Base-by-base conservation (phyloP, 2,329 filamentous ascomycete species). In the Xylaria polymorpha region DNA sequence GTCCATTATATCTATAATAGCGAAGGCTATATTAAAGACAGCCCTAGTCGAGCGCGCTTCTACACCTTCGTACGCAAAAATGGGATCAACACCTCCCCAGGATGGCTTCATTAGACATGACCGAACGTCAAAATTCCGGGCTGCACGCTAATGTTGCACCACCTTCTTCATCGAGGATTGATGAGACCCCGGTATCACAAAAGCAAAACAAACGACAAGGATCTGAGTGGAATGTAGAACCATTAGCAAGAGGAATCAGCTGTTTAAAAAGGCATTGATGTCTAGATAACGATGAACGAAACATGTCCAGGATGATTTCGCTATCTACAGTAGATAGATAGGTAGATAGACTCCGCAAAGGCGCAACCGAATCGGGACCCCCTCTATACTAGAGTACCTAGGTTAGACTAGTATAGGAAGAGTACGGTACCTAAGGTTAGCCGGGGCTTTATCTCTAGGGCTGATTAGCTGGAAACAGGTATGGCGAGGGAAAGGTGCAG, bases 291-390 rank as follows among this genome's bases (percentile, higher is more conserved):
- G 5, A 57, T 55, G 29, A 64, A 22, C 39, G 57, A 65, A 65
- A 64, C 48, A 55, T 55, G n/a, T 58, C 37, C 32, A 15, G 8
- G 18, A 53, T 9, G 37, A 62, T 37, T 44, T 71, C 71, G 72
- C 70, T 70, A 29, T 29, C 25, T 29, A 29, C 4, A n/a, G n/a
- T n/a, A n/a, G n/a, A n/a, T n/a, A n/a, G n/a, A 2, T 29, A 29
- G 2, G 3, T 29, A 29, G 25, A 29, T 29, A 53, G 51, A 58
- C 63, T 71, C 74, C 71, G 72, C 39, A 59, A 41, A 32, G 37
- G 39, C 18, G 64, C 60, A 59, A 43, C 55, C 25, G 41, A 39
- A 50, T 58, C 67, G 72, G 71, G 64, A 60, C 69, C 64, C 60
- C 56, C 20, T 25, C 41, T 64, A 4, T 35, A 9, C 51, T 12